These are phyloP conservation scores for Tilletia caries DNA, from an alignment of 1,284 basidiomycete genomes.

Conservation along the genomic window DNA sequence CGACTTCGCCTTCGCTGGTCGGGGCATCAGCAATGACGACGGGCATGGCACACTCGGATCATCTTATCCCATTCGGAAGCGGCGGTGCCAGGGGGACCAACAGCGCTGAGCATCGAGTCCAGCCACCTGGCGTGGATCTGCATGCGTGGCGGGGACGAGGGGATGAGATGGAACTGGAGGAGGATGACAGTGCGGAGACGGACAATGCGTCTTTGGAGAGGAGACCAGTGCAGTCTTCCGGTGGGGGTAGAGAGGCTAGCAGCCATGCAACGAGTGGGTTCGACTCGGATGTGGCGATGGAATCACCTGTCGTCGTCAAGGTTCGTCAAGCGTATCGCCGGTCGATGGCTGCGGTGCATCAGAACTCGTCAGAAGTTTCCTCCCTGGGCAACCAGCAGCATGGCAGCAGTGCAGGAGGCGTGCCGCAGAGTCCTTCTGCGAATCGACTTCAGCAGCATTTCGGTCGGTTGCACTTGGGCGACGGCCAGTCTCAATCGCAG, in stretches of 20 bases:
- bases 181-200: conserved; percentile 1
- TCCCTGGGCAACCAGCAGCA: background rate
- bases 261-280: background rate
- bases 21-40: background rate
- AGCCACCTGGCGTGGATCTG: background rate
- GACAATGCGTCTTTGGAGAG: background rate
- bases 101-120: background rate
- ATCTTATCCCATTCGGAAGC: background rate
- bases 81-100: background rate
- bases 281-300: conserved; percentile 13
- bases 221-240: too few relatives aligned
- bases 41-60: background rate
- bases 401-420: background rate
- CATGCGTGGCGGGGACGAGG: background rate
- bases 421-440: background rate
- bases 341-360: background rate
- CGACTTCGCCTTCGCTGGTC: background rate
- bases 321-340: background rate
- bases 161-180: background rate
- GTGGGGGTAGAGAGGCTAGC: background rate
- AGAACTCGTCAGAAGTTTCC: background rate
- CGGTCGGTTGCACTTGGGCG: conserved; percentile 2
- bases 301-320: background rate
- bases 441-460: background rate
- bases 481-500: too few relatives aligned